A percentile compares a stretch with the other conserved stretches of the same genome.
Conservation (phyloP, 345 rosid genomes). For the Erysimum cheiranthoides region DNA sequence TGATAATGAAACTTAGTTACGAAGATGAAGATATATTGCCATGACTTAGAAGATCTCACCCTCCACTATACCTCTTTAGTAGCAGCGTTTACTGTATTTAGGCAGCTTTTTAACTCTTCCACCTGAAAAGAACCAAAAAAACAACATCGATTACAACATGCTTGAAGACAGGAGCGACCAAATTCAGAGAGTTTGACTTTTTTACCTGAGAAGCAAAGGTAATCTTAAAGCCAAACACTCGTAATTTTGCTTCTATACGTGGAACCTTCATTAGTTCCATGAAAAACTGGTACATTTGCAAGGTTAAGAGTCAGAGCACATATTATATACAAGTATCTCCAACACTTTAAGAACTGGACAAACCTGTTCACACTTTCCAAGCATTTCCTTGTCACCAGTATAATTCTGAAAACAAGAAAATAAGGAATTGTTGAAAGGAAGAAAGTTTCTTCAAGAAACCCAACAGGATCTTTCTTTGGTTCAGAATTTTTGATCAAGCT, state of each 20-base stretch:
- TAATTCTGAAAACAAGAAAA: conserved; percentile 64
- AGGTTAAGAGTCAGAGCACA: conserved; percentile 40
- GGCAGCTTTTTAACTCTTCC: conserved; percentile 74
- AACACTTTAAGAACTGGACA: conserved; percentile 35
- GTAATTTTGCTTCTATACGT: conserved; percentile 89
- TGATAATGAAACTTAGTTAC: conserved; percentile 30
- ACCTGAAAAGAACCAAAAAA: conserved; percentile 56
- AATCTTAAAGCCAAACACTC: conserved; percentile 93
- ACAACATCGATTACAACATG: conserved; percentile 20
- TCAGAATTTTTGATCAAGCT: conserved; percentile 16
- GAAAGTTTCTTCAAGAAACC: too few species aligned
- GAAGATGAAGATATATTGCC: conserved; percentile 31
- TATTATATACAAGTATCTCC: conserved; percentile 32
- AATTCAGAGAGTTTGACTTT: conserved; percentile 27
- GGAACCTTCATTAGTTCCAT: conserved; percentile 96
- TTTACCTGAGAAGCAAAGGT: conserved; percentile 88
- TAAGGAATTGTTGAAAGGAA: conserved; percentile 2
- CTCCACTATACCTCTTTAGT: conserved; percentile 71
- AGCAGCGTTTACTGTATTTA: conserved; percentile 72
- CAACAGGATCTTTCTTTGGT: conserved; percentile 25
- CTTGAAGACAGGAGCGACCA: conserved; percentile 18
- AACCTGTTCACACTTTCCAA: conserved; percentile 99
- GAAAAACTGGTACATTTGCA: conserved; percentile 72
- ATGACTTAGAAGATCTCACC: background rate
- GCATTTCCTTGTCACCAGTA: conserved; percentile 83